Percentiles rank a stretch among this genome's conserved stretches.
Conservation (phyloP, 345 rosid species). For the Acer negundo region DNA sequence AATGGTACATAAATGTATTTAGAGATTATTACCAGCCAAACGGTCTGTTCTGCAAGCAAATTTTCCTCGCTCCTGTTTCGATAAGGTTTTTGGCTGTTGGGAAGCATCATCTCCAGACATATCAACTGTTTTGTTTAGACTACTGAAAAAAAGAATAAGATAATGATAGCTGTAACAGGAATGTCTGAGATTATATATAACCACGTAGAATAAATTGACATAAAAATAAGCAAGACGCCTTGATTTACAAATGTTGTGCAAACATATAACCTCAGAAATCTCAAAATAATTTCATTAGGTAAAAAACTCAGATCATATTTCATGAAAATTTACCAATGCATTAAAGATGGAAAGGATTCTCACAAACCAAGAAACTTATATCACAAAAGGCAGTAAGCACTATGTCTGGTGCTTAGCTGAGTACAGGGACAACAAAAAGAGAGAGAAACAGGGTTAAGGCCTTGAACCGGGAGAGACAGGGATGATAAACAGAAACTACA, state of each 20-base stretch:
- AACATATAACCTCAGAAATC: not conserved
- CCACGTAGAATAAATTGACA: not conserved
- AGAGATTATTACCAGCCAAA: constrained; percentile 42
- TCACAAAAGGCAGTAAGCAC: not conserved
- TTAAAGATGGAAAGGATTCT: not conserved
- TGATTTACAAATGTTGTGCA: not conserved
- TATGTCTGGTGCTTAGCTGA: not conserved
- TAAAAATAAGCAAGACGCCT: not conserved
- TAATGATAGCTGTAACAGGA: constrained; percentile 22
- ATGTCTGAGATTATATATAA: constrained; percentile 5
- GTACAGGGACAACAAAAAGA: not conserved
- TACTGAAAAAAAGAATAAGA: constrained; percentile 28
- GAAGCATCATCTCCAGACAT: constrained; percentile 24
- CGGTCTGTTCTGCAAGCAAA: constrained; percentile 25
- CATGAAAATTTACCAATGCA: not conserved
- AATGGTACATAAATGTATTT: constrained; percentile 4
- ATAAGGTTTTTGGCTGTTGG: constrained; percentile 27
- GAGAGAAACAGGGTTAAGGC: not conserved
- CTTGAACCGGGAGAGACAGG: not conserved
- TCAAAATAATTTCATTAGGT: not conserved
- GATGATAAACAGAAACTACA: not conserved
- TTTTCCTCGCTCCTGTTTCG: constrained; percentile 33
- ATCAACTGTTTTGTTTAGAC: constrained; percentile 25
- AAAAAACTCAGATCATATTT: not conserved
- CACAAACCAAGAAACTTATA: not conserved